phyloP scores from a whole-genome alignment of 2,329 filamentous ascomycete genomes.

The Zymoseptoria ardabiliae region DNA sequence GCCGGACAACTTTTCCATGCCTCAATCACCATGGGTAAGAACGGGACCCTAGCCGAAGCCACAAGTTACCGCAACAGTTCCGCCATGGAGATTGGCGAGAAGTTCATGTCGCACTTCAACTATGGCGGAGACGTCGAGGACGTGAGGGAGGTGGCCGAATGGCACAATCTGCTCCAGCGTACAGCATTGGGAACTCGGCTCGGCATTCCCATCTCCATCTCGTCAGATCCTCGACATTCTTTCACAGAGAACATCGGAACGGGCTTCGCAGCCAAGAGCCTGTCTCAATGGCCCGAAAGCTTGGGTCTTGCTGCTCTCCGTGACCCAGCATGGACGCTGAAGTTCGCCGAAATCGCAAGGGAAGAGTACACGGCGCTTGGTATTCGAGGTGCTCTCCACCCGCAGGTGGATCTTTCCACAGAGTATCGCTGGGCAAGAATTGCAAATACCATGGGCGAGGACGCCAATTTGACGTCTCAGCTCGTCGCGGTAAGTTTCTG shows the following conservation, averaged over 20 bases:
- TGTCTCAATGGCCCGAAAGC: constrained; percentile 48
- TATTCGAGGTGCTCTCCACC: constrained; percentile 42
- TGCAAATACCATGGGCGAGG: constrained; percentile 42
- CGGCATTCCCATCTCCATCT: constrained; percentile 44
- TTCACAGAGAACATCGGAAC: constrained; percentile 41
- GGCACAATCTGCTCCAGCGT: constrained; percentile 38
- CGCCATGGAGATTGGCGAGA: constrained; percentile 29
- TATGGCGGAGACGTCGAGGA: constrained; percentile 39
- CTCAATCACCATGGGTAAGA: constrained; percentile 28
- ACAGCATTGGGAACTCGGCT: constrained; percentile 40
- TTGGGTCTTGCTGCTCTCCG: constrained; percentile 46
- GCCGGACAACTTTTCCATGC: constrained; percentile 44
- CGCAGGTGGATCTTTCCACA: constrained; percentile 46
- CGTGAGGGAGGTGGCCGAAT: constrained; percentile 30
- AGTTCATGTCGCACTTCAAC: constrained; percentile 42
- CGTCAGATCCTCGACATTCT: constrained; percentile 42
- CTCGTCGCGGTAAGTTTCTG: constrained; percentile 21
- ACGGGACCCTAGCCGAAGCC: constrained; percentile 26
- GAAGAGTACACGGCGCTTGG: constrained; percentile 42
- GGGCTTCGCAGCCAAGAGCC: constrained; percentile 36
- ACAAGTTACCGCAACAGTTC: constrained; percentile 22
- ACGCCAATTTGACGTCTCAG: constrained; percentile 33
- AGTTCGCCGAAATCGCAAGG: constrained; percentile 44
- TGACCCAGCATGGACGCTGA: constrained; percentile 36
- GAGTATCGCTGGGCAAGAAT: constrained; percentile 47